Evolutionary conservation across 202 grass and related monocot species (phyloP).

Genomic region (Musa balbisiana): DNA sequence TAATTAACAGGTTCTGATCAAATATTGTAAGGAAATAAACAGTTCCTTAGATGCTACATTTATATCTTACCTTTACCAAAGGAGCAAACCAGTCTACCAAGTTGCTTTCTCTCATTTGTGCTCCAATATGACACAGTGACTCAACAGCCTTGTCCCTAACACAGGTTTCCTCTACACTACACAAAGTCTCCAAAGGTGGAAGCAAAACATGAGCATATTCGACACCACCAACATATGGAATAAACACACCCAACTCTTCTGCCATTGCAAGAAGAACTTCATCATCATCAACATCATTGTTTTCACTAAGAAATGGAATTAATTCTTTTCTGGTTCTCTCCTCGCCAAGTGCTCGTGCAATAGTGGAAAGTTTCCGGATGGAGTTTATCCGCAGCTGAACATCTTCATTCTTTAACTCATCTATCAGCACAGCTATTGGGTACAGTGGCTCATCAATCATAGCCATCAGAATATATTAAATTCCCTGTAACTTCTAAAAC

Average conservation of each 20-base stretch:
- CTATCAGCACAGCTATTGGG: conserved; percentile 89
- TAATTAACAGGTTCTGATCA: background rate
- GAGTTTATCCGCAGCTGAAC: conserved; percentile 92
- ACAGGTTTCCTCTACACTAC: conserved; percentile 90
- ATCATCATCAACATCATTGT: conserved; percentile 96
- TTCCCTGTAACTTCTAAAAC: background rate
- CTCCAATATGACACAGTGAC: conserved; percentile 77
- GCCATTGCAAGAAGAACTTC: conserved; percentile 97
- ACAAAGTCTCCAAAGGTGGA: conserved; percentile 74
- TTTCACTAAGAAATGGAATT: conserved; percentile 91
- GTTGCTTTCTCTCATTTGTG: conserved; percentile 92
- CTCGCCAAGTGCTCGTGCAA: conserved; percentile 89
- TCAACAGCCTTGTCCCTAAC: conserved; percentile 93
- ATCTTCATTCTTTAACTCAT: conserved; percentile 98
- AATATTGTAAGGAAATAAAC: no score
- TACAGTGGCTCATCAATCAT: conserved; percentile 72
- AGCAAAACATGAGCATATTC: conserved; percentile 83
- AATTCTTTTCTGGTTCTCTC: conserved; percentile 93
- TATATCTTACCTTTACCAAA: conserved; percentile 56
- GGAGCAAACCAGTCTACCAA: conserved; percentile 69
- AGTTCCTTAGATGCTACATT: background rate
- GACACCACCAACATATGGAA: conserved; percentile 90
- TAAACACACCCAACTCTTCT: conserved; percentile 91
- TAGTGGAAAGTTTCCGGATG: conserved; percentile 87
- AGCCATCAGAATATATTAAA: conserved; percentile 38